These are phyloP conservation scores for Passalora sequoiae DNA, from an alignment of 2,329 filamentous ascomycete genomes.

Conservation along the genomic window DNA sequence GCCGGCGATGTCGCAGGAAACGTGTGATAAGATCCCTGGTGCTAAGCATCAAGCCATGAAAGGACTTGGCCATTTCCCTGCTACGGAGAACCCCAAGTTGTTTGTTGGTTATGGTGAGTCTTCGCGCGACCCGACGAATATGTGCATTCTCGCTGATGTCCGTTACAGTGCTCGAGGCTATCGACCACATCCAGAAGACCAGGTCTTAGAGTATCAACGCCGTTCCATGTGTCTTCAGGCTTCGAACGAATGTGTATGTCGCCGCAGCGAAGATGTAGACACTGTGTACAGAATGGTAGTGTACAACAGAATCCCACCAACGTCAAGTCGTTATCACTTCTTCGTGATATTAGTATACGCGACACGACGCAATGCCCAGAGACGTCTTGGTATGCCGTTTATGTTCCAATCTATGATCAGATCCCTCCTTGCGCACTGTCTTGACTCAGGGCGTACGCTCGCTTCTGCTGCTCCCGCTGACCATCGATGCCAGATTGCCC, in stretches of 20 bases:
- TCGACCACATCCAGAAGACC: conserved; percentile 32
- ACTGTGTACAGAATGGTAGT: too few relatives aligned
- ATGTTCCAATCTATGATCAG: too few relatives aligned
- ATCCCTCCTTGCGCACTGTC: too few relatives aligned
- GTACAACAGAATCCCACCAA: too few relatives aligned
- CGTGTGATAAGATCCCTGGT: conserved; percentile 45
- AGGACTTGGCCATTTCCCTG: conserved; percentile 46
- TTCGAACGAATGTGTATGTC: too few relatives aligned
- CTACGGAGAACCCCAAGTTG: conserved; percentile 39
- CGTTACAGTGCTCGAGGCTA: conserved; percentile 28
- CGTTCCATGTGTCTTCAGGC: too few relatives aligned
- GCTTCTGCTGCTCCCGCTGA: neutral
- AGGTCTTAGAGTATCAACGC: conserved; percentile 9
- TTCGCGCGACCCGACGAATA: neutral
- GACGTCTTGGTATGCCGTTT: too few relatives aligned
- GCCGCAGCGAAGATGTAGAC: too few relatives aligned
- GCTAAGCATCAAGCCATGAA: conserved; percentile 44
- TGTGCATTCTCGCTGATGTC: neutral
- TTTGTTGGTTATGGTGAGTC: conserved; percentile 31
- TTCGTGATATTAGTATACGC: too few relatives aligned
- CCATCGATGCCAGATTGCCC: neutral
- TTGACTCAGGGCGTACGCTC: too few relatives aligned
- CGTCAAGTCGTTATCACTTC: too few relatives aligned
- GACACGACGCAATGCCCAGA: too few relatives aligned
- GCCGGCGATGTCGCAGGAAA: conserved; percentile 43